A percentile compares a stretch with the other conserved stretches of the same genome.
Conservation (phyloP, 2,329 filamentous ascomycete species). For the Waltergamsia citrina region DNA sequence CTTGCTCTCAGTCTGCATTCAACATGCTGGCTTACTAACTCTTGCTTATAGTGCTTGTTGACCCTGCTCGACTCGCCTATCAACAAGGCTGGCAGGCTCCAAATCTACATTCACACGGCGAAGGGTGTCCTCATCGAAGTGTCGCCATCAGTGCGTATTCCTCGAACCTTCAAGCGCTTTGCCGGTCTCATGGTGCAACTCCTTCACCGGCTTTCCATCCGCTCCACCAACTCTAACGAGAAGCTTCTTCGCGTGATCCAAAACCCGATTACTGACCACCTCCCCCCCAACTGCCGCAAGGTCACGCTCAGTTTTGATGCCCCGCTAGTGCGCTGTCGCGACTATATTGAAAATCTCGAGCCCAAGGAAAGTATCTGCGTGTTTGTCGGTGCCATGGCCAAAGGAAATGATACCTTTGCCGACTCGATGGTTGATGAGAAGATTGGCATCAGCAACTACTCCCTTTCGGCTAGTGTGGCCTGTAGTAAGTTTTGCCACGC, state of each 20-base stretch:
- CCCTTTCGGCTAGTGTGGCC: conserved; percentile 90
- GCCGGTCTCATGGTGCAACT: conserved; percentile 98
- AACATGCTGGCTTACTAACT: conserved; percentile 30
- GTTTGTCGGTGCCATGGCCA: conserved; percentile 97
- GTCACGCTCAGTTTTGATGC: conserved; percentile 94
- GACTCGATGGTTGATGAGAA: conserved; percentile 93
- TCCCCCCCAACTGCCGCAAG: conserved; percentile 95
- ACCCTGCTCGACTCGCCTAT: conserved; percentile 95
- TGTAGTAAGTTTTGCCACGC: conserved; percentile 99
- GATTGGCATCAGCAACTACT: conserved; percentile 97
- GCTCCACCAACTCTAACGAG: conserved; percentile 93
- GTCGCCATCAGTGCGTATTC: conserved; percentile 94
- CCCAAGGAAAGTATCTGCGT: conserved; percentile 92
- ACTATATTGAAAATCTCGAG: conserved; percentile 74
- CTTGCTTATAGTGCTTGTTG: conserved; percentile 67
- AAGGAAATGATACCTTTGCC: conserved; percentile 91
- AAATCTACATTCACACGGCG: conserved; percentile 97
- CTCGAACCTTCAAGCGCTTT: conserved; percentile 97
- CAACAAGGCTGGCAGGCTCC: conserved; percentile 95
- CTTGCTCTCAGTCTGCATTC: conserved; percentile 26
- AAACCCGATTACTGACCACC: conserved; percentile 94
- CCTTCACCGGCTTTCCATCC: conserved; percentile 88
- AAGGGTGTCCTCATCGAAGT: conserved; percentile 97
- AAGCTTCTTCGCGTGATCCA: conserved; percentile 96
- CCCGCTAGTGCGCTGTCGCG: conserved; percentile 73